Base-by-base conservation (phyloP, 2,329 filamentous ascomycete genomes). In the Fusarium sp. region DNA sequence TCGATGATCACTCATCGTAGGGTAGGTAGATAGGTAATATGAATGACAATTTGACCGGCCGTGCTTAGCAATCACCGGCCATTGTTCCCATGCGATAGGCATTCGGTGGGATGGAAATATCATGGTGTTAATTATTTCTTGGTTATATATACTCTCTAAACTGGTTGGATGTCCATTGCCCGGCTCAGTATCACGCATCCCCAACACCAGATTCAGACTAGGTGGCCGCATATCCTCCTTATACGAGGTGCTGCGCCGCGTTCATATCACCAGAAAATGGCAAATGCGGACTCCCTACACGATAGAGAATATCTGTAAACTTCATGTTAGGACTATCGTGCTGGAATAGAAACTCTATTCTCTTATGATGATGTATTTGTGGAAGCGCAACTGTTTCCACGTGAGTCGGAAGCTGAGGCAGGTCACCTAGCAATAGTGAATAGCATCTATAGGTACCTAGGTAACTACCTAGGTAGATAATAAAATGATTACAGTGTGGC, bases 221-320 rank as follows among this genome's bases (percentile, higher is more conserved):
- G 25, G 21, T 33, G 23, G 49, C 35, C 44, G 23, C 43, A 50
- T 50, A 39, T 32, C 19, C 21, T 38, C 25, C 17, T 42, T 17
- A 29, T 37, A 60, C 54, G 57, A 60, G 54, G 33, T 48, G 54
- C 57, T 59, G 54, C 54, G 57, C 49, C 57, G 54, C 57, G n/a
- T n/a, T 33, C 14, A 31, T 37, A 44, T 47, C 23, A 50, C 36
- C 25, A 49, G 6, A 14, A 8, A 41, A 37, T 23, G 17, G 38
- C 36, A 44, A 42, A 31, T 23, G 19, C 29, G 42, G 27, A 25
- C 35, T 51, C 10, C n/a, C 32, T 42, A 50, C 17, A 23, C 14
- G 31, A n/a, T n/a, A 3, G 14, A 33, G 31, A 3, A 9, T 11
- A 10, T 29, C 13, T 10, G 27, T 9, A 10, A 29, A 25, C 23